A percentile compares a stretch with the other conserved stretches of the same genome.
These are phyloP conservation scores for Prunus mongolica DNA, from an alignment of 306 rosid genomes.

Conservation along the genomic window DNA sequence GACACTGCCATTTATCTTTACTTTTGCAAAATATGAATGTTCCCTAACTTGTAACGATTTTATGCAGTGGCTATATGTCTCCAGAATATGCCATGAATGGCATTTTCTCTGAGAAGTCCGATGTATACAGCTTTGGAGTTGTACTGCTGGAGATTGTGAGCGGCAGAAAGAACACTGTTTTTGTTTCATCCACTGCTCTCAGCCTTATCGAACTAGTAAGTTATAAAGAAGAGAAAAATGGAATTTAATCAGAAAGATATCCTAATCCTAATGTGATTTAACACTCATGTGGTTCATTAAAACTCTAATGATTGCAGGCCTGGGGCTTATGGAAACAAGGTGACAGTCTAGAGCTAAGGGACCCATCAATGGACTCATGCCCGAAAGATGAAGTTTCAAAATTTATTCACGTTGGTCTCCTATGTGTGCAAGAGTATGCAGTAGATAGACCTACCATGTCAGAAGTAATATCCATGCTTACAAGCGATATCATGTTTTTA, in stretches of 20 bases:
- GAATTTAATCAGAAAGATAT: background rate
- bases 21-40: background rate
- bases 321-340: constrained; percentile 27
- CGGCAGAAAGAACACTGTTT: constrained; percentile 20
- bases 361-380: constrained; percentile 15
- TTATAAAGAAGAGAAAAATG: background rate
- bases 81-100: constrained; percentile 34
- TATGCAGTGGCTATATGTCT: constrained; percentile 29
- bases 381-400: constrained; percentile 15
- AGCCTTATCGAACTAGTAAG: constrained; percentile 23
- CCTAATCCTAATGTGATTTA: background rate
- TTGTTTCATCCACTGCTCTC: constrained; percentile 1
- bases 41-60: background rate
- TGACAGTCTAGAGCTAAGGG: background rate
- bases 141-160: constrained; percentile 22
- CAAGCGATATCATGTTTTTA: constrained; percentile 11
- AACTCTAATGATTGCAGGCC: constrained; percentile 14
- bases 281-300: background rate
- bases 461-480: constrained; percentile 25
- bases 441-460: constrained; percentile 27
- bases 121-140: constrained; percentile 31
- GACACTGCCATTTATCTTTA: background rate
- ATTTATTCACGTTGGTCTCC: constrained; percentile 22
- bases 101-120: constrained; percentile 28
- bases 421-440: constrained; percentile 28